Evolutionary conservation across 2,329 filamentous ascomycete genomes (phyloP), one percentile per base, ranked within the genome.

Genomic region (Microcyclosporella mali): DNA sequence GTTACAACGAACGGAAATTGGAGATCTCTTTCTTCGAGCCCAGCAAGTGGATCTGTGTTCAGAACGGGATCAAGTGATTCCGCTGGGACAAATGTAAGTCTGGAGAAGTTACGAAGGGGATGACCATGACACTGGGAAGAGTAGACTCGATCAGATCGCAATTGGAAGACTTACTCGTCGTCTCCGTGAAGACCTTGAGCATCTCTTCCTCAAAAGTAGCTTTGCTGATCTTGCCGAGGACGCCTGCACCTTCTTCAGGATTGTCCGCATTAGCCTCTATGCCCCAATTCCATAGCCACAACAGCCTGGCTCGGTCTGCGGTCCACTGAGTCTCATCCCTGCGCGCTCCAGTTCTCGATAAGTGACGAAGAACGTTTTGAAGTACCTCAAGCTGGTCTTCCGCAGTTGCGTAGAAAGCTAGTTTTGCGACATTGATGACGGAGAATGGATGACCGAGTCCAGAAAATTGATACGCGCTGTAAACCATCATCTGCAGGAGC

Each of bases 221-320:
- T 41, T 67, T 71, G 11, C 74, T 66, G 3, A 92, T 67, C 49
- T 73, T 74, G 1, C 82, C 78, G 46, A 73, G 58, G 4, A 78
- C 67, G 16, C 81, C 77, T 29, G 67, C 66, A 18, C 65, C 68
- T 15, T 57, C 58, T 17, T 62, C 52, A 28, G 44, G 64, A 35
- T 59, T 56, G 6, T 59, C 52, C 27, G 65, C 65, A 37, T 66
- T 59, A 11, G 51, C 66, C 46, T 75, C 70, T 17, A 72, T 71
- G 27, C 81, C 81, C 85, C 85, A 89, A 56, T 76, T 75, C 58
- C 81, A 79, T 21, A 90, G 70, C 85, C 85, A 90, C 3, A 88
- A 60, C 7, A 89, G 63, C 54, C 82, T 79, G 32, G 75, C 74
- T 44, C 84, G 74, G 10, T 77, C 73, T 40, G 68, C 70, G 18